Conservation (phyloP, 495 filamentous ascomycete genomes). For the Cudoniella acicularis region DNA sequence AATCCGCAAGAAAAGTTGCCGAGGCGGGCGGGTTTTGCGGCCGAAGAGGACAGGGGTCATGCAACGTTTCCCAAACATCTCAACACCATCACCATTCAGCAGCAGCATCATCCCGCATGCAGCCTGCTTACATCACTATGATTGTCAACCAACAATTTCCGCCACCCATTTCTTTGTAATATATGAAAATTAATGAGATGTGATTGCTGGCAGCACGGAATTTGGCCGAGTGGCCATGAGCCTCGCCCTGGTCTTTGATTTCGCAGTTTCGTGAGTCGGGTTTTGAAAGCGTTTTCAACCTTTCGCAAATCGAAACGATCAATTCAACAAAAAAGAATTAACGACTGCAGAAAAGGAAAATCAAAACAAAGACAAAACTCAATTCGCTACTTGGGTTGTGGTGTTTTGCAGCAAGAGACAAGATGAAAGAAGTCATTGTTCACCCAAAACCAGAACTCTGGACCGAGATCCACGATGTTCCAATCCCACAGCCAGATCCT, state of each 20-base stretch:
- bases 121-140: not conserved
- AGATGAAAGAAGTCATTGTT: slow-evolving; percentile 22
- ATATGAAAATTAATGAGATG: no score
- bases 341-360: not conserved
- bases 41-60: not conserved
- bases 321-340: no score
- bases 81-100: not conserved
- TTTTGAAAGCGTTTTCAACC: no score
- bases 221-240: no score
- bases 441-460: slow-evolving; percentile 9
- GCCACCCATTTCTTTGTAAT: no score
- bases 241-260: no score
- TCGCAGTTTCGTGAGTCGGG: no score
- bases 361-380: not conserved
- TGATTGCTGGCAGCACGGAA: no score
- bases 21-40: not conserved
- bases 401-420: not conserved
- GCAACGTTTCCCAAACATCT: not conserved
- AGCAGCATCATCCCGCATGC: not conserved
- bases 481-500: slow-evolving; percentile 51
- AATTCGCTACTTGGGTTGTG: not conserved
- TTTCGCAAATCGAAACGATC: no score
- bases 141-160: not conserved
- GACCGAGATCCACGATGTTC: slow-evolving; percentile 58
- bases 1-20: not conserved